These are phyloP conservation scores for Ascocoryne sarcoides DNA, from an alignment of 2,329 filamentous ascomycete species.

Conservation along the genomic window DNA sequence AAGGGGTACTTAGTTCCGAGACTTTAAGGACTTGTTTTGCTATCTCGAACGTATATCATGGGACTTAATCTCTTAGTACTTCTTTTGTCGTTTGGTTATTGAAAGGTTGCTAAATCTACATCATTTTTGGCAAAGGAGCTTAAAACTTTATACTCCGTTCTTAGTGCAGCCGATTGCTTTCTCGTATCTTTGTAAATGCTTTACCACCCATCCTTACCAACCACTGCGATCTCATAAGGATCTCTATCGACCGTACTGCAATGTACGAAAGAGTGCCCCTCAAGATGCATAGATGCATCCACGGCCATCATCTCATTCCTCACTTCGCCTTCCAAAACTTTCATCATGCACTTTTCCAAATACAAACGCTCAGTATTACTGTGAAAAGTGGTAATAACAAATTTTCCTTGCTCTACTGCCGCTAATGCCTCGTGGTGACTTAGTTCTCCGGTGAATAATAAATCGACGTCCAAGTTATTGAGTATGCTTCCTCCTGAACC, in stretches of 20 bases:
- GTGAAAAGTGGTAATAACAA: constrained; percentile 81
- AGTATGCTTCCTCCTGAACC: constrained; percentile 78
- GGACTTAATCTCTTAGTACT: too few species aligned
- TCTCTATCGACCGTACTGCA: constrained; percentile 77
- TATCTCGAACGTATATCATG: too few species aligned
- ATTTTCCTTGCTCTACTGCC: constrained; percentile 74
- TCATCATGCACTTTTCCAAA: background rate
- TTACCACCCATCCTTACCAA: background rate
- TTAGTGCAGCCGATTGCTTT: too few species aligned
- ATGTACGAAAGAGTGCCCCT: constrained; percentile 51
- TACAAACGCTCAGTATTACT: constrained; percentile 66
- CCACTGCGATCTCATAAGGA: constrained; percentile 67
- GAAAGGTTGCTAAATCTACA: too few species aligned
- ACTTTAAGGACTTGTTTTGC: too few species aligned
- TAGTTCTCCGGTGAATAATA: constrained; percentile 88
- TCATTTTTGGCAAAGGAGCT: too few species aligned
- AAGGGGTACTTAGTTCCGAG: too few species aligned
- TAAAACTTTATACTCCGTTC: too few species aligned
- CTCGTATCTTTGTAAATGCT: too few species aligned
- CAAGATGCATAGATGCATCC: background rate
- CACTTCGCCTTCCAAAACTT: background rate
- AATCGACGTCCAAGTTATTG: constrained; percentile 59
- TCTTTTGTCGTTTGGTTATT: too few species aligned
- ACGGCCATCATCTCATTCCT: background rate
- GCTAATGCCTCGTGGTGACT: constrained; percentile 86